phyloP scores from a whole-genome alignment of 305 asterid species.

The Fraxinus nigra region DNA sequence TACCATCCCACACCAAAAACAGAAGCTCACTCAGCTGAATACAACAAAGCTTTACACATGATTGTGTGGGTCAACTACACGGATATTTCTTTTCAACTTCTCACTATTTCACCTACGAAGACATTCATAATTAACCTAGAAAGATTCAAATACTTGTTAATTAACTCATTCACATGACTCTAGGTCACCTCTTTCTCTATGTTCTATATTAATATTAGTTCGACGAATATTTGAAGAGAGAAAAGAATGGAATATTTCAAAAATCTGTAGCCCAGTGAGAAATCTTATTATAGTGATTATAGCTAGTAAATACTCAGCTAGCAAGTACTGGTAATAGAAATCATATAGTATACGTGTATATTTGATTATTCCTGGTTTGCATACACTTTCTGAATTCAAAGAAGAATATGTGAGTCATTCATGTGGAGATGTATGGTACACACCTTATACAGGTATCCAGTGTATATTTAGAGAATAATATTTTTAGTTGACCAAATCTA shows the following conservation, averaged over 20 bases:
- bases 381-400: neutral
- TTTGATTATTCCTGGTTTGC: neutral
- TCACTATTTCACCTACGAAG: neutral
- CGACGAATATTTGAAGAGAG: neutral
- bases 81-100: neutral
- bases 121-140: neutral
- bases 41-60: neutral
- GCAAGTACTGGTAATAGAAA: neutral
- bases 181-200: neutral
- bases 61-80: neutral
- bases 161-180: neutral
- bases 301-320: neutral
- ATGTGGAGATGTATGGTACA: neutral
- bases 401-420: neutral
- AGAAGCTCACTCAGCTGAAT: neutral
- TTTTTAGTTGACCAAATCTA: neutral
- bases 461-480: neutral
- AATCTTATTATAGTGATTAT: neutral
- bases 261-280: slow-evolving; percentile 1
- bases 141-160: neutral
- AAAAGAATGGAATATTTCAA: slow-evolving; percentile 2
- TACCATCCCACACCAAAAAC: neutral
- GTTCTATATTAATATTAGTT: neutral
- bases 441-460: neutral
- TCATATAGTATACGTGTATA: neutral